Base-by-base conservation (phyloP, 2,329 filamentous ascomycete genomes). In the Ceratocystis papillata region DNA sequence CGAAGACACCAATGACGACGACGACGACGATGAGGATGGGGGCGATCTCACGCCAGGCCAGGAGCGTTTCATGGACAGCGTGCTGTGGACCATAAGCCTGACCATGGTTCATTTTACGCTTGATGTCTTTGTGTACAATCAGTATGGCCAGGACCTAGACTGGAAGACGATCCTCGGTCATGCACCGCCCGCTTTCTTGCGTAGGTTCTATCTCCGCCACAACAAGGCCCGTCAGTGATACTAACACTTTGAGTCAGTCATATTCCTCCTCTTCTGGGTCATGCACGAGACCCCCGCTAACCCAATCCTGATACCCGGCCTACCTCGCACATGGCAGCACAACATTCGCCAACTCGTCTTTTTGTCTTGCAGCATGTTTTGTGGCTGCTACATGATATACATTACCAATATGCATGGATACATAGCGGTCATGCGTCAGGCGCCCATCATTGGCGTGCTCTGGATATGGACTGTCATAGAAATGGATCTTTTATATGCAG, bases 391-490 rank as follows among this genome's bases (percentile, higher is more conserved):
- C 74, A 79, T 96, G 69, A 86, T 97, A 62, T 80, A 89, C 70
- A 84, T 92, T 64, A 90, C 88, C 30, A 97, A 96, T 72, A 81
- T 79, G 37, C 83, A 86, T 70, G 84, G 87, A 3, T 97, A 96
- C 72, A 85, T 95, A 70, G 88, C 88, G 5, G 86, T 96, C 22
- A 92, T 97, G 90, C 95, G 96, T 78, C 86, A 85, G 69, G 88
- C 91, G 0, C 94, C 94, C n/a, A 86, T 91, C 4, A 75, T 96
- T 15, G 94, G 90, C 0, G 93, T 89, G 50, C 75, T 97, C 20
- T 97, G 93, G 92, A 82, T 97, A 3, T 97, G 93, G 91, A 85
- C 88, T 41, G 87, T 97, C 25, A 81, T 97, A 60, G 94, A 99
- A 77, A 81, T 96, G 76, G 82, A 90, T 65, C 77, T 96, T 50